A percentile compares a stretch with the other conserved stretches of the same genome.
These are phyloP conservation scores for Phytophthora sp. DNA, from an alignment of 352 stramenopile genomes.

Conservation along the genomic window DNA sequence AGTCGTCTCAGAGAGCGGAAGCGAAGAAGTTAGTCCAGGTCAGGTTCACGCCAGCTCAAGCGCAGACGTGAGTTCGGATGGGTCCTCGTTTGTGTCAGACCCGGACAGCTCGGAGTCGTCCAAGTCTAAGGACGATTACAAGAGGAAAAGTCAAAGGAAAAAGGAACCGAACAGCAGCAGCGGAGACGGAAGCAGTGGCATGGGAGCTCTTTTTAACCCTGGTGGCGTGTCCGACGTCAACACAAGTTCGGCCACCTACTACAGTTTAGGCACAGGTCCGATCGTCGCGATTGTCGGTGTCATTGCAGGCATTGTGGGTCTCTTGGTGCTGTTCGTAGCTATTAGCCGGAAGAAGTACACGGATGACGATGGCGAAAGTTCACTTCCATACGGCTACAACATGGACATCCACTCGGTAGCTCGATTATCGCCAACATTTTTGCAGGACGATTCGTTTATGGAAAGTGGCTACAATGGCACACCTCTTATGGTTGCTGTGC, in stretches of 20 bases:
- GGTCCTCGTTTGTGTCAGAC: neutral
- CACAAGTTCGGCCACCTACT: constrained; percentile 53
- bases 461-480: constrained; percentile 34
- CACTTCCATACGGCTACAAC: constrained; percentile 47
- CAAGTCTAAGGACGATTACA: constrained; percentile 7
- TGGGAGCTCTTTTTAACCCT: constrained; percentile 34
- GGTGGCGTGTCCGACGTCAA: constrained; percentile 46
- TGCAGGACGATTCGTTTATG: constrained; percentile 49
- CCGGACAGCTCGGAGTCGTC: neutral
- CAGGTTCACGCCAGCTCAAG: constrained; percentile 38
- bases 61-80: constrained; percentile 23
- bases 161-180: constrained; percentile 18
- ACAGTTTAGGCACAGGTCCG: constrained; percentile 63
- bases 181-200: constrained; percentile 7
- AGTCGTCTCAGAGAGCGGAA: constrained; percentile 1
- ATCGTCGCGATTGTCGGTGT: constrained; percentile 81
- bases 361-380: constrained; percentile 59
- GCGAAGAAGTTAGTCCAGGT: constrained; percentile 19
- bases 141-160: constrained; percentile 27
- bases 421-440: constrained; percentile 61
- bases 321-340: constrained; percentile 60
- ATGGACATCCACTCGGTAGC: constrained; percentile 50
- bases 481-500: constrained; percentile 31
- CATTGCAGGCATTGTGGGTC: constrained; percentile 60
- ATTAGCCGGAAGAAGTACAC: constrained; percentile 71